Base-by-base conservation (phyloP, 2,329 filamentous ascomycete species). In the Penicillium olsonii region DNA sequence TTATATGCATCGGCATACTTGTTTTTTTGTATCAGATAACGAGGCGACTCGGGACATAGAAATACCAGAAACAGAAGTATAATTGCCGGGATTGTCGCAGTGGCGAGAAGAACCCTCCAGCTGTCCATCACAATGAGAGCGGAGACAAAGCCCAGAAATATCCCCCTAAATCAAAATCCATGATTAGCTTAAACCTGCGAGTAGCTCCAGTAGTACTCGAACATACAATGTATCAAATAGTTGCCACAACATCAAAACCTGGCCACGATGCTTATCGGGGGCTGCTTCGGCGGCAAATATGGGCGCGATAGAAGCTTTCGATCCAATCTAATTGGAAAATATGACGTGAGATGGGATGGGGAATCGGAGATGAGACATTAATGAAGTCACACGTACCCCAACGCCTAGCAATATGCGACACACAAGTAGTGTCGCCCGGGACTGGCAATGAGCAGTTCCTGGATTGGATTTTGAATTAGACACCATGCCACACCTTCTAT, bases 381-480 rank as follows among this genome's bases (percentile, higher is more conserved):
- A 12, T 12, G 18, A 34, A 34, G 17, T 5, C 2, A 17, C 14
- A 26, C 31, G 17, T 51, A 61, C 56, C 19, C 66, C 66, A 17
- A 69, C 52, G 9, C 66, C 66, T 7, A 69, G 60, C 3, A 68
- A 17, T 4, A 66, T 22, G 0, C 66, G 59, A 37, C 62, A 65
- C 17, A 49, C 42, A n/a, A 68, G 59, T 6, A 69, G 55, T 35
- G 59, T 27, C 29, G 50, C 18, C 66, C 65, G 67, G n/a, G 40
- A 50, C 9, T 56, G 24, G 29, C 60, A 61, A 9, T 40, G 31
- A 11, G 42, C 31, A 14, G 42, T 44, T 34, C 42, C 42, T 44
- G 3, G 22, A 7, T 37, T 14, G 5, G n/a, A 35, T n/a, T 35
- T 7, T 4, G 7, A 11, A 11, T 44, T 10, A 44, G 20, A 15